Conservation (phyloP, 345 rosid species). For the Pistacia vera region DNA sequence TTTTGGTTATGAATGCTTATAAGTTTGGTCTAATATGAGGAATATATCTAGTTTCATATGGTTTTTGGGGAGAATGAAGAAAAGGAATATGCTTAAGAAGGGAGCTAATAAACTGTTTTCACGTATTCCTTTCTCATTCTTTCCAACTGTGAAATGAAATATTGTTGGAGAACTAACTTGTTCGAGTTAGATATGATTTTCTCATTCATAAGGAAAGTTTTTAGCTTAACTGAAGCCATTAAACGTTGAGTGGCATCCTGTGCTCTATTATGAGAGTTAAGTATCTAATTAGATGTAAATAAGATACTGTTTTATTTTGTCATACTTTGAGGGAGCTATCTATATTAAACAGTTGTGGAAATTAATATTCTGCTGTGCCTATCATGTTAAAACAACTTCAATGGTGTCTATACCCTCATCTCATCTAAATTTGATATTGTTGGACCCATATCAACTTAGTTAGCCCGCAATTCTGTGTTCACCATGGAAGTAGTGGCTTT, state of each 20-base stretch:
- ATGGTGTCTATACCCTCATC: neutral
- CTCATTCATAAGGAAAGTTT: neutral
- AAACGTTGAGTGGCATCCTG: neutral
- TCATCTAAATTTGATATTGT: neutral
- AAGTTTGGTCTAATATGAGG: slow-evolving; percentile 3
- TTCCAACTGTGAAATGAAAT: neutral
- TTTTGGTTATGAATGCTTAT: neutral
- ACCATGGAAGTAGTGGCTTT: neutral
- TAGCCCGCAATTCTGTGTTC: neutral
- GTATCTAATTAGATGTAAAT: neutral
- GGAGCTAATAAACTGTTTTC: neutral
- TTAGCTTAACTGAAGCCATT: neutral
- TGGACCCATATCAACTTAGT: neutral
- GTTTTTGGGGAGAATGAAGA: neutral
- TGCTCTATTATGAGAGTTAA: neutral
- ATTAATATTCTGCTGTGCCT: neutral
- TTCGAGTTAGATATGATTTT: neutral
- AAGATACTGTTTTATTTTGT: neutral
- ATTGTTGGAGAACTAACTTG: neutral
- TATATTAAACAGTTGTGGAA: neutral
- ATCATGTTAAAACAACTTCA: neutral
- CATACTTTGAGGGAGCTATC: neutral
- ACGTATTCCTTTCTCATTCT: neutral
- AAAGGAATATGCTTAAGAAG: neutral
- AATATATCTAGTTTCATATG: neutral